phyloP scores from a whole-genome alignment of 108 stramenopile species.

The Mediolabrus comicus region DNA sequence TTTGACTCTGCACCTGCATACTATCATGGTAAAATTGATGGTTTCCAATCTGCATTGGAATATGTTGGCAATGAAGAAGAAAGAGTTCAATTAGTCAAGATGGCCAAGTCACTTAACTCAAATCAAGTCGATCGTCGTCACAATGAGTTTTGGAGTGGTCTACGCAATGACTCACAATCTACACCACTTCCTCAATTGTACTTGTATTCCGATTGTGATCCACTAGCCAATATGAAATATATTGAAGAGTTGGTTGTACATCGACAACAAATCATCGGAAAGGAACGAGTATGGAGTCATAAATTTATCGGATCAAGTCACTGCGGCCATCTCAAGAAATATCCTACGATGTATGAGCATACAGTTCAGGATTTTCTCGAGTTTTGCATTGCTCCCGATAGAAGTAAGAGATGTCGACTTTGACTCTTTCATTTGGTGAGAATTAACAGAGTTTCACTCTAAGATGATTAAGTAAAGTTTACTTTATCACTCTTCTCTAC shows the following conservation, averaged over 20 bases:
- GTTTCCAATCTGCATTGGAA: slow-evolving; percentile 21
- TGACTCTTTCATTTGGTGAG: background rate
- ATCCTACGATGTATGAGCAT: slow-evolving; percentile 51
- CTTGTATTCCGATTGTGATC: slow-evolving; percentile 65
- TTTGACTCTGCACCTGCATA: slow-evolving; percentile 79
- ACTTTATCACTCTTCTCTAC: background rate
- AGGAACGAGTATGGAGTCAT: slow-evolving; percentile 37
- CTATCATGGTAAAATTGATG: slow-evolving; percentile 21
- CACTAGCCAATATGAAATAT: slow-evolving; percentile 35
- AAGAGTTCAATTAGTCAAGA: slow-evolving; percentile 17
- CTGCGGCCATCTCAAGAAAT: slow-evolving; percentile 59
- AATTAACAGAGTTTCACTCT: background rate
- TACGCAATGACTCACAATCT: slow-evolving; percentile 33
- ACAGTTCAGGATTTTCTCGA: slow-evolving; percentile 11
- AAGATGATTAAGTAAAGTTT: background rate
- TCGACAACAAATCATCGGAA: slow-evolving; percentile 24
- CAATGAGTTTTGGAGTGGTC: slow-evolving; percentile 49
- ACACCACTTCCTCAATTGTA: slow-evolving; percentile 59
- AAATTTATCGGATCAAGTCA: slow-evolving; percentile 61
- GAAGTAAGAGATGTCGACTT: background rate
- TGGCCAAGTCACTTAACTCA: slow-evolving; percentile 12
- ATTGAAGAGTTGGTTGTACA: slow-evolving; percentile 44
- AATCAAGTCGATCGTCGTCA: slow-evolving; percentile 23
- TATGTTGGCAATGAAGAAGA: slow-evolving; percentile 20
- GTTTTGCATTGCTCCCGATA: slow-evolving; percentile 11